Evolutionary conservation across 495 filamentous ascomycete species (phyloP).

Genomic region (Annulohypoxylon stygium): DNA sequence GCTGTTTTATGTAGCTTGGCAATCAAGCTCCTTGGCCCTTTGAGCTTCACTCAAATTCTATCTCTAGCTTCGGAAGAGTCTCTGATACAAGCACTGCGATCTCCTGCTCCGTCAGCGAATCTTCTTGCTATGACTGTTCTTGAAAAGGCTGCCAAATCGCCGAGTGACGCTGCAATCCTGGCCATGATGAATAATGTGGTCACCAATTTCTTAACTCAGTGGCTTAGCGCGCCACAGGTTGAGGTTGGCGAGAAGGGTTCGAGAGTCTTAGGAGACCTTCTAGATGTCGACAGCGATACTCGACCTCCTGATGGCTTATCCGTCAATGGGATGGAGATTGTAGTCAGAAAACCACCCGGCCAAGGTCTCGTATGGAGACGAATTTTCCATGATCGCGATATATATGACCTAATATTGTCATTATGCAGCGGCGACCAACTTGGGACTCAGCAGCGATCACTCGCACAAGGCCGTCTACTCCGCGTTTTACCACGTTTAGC

Average conservation of each 20-base stretch:
- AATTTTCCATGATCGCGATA: slow-evolving; percentile 73
- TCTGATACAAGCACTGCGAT: slow-evolving; percentile 67
- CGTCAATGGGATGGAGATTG: slow-evolving; percentile 50
- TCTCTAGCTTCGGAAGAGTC: slow-evolving; percentile 67
- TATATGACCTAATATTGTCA: slow-evolving; percentile 74
- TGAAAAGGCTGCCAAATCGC: slow-evolving; percentile 72
- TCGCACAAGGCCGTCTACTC: slow-evolving; percentile 83
- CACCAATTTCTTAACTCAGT: slow-evolving; percentile 71
- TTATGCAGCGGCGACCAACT: slow-evolving; percentile 66
- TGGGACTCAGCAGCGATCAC: slow-evolving; percentile 73
- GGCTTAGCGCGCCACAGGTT: slow-evolving; percentile 77
- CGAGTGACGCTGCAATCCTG: slow-evolving; percentile 75
- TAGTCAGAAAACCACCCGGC: slow-evolving; percentile 60
- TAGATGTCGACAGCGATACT: slow-evolving; percentile 74
- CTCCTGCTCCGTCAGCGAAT: slow-evolving; percentile 75
- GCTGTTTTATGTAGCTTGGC: slow-evolving; percentile 63
- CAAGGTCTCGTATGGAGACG: slow-evolving; percentile 80
- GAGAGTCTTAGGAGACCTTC: slow-evolving; percentile 74
- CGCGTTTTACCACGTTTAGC: slow-evolving; percentile 77
- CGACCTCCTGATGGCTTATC: slow-evolving; percentile 59
- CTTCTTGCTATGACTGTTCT: slow-evolving; percentile 77
- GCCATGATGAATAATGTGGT: slow-evolving; percentile 74
- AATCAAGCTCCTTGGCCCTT: slow-evolving; percentile 66
- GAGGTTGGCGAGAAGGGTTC: slow-evolving; percentile 79
- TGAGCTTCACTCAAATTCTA: slow-evolving; percentile 64